phyloP scores from a whole-genome alignment of 2,329 filamentous ascomycete species.

The Geosmithia flava region DNA sequence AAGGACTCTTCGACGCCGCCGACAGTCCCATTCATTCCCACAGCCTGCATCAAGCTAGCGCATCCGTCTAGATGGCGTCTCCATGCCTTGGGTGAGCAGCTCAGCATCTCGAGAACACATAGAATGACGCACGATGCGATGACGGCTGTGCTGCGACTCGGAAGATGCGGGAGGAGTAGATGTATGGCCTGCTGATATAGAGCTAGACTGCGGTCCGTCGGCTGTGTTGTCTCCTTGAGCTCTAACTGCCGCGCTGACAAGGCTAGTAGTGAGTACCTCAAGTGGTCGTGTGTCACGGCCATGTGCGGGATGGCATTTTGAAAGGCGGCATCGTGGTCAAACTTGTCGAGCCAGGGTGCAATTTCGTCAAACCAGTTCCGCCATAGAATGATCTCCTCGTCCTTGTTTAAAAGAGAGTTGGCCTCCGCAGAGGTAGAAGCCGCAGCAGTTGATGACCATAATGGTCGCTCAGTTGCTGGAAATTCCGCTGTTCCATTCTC shows the following conservation, averaged over 20 bases:
- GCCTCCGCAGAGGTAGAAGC: background rate
- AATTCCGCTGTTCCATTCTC: background rate
- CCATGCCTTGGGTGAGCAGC: slow-evolving; percentile 33
- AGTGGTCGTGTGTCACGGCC: slow-evolving; percentile 26
- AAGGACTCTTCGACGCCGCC: slow-evolving; percentile 35
- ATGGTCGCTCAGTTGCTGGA: background rate
- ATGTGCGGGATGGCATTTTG: slow-evolving; percentile 32
- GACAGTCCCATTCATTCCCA: slow-evolving; percentile 36
- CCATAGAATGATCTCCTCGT: slow-evolving; percentile 22
- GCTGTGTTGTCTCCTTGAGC: slow-evolving; percentile 19
- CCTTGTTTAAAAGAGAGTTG: slow-evolving; percentile 5
- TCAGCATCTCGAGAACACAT: slow-evolving; percentile 42
- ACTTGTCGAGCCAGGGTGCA: slow-evolving; percentile 37
- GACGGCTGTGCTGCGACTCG: slow-evolving; percentile 32
- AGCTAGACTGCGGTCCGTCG: slow-evolving; percentile 27
- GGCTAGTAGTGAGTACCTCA: slow-evolving; percentile 35
- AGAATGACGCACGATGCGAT: slow-evolving; percentile 40
- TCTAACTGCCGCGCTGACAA: slow-evolving; percentile 39
- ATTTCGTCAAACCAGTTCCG: slow-evolving; percentile 28
- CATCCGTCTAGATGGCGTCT: slow-evolving; percentile 38
- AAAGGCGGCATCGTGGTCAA: slow-evolving; percentile 35
- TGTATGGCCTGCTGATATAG: slow-evolving; percentile 40
- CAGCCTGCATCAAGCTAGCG: slow-evolving; percentile 34
- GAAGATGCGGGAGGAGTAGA: slow-evolving; percentile 31
- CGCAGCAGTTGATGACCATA: background rate